Percentiles rank a stretch among this genome's conserved stretches.
Conservation (phyloP, 352 stramenopile species). For the Pythium volutum region DNA sequence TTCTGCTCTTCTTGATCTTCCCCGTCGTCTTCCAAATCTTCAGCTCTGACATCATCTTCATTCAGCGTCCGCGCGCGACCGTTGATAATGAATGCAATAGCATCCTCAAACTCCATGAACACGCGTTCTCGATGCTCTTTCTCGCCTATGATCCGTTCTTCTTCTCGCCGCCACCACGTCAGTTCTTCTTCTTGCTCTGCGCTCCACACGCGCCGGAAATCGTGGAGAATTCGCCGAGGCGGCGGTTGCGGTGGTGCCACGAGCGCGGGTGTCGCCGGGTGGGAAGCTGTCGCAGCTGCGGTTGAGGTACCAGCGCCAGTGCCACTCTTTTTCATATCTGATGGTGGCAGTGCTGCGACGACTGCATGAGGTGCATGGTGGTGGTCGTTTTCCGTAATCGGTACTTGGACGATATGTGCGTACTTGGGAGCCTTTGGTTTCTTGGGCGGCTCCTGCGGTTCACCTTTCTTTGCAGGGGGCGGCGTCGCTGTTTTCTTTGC, state of each 20-base stretch:
- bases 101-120: constrained; percentile 74
- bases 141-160: constrained; percentile 50
- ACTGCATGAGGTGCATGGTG: neutral
- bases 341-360: neutral
- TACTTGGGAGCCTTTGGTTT: constrained; percentile 34
- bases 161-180: constrained; percentile 45
- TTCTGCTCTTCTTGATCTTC: constrained; percentile 49
- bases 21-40: constrained; percentile 70
- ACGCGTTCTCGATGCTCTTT: constrained; percentile 45
- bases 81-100: constrained; percentile 69
- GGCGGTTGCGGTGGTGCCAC: constrained; percentile 7
- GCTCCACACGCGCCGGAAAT: constrained; percentile 74
- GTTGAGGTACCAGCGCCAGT: neutral
- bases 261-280: constrained; percentile 5
- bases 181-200: constrained; percentile 47
- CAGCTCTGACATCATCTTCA: constrained; percentile 56
- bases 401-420: constrained; percentile 38
- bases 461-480: constrained; percentile 39
- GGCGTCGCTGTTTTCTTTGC: constrained; percentile 34
- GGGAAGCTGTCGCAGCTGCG: constrained; percentile 1
- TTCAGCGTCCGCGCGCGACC: constrained; percentile 50
- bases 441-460: constrained; percentile 38
- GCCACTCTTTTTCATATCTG: constrained; percentile 19
- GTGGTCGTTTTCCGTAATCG: neutral
- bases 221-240: constrained; percentile 35